These are phyloP conservation scores for Ichthyophthirius multifiliis DNA, from an alignment of 169 alveolate genomes.

Conservation along the genomic window DNA sequence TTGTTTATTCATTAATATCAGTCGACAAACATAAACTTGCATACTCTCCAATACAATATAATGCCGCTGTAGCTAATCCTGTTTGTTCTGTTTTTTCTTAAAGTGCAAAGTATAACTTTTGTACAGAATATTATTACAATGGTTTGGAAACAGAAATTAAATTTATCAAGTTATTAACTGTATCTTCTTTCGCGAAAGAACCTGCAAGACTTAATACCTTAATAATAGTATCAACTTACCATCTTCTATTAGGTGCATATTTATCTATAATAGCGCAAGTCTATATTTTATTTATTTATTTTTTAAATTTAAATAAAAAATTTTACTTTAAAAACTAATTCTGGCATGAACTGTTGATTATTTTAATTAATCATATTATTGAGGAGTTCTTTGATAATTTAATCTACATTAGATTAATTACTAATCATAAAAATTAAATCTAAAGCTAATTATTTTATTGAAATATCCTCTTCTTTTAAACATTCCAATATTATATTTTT, in stretches of 20 bases:
- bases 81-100: constrained; percentile 48
- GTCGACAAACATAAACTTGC: constrained; percentile 53
- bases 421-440: constrained; percentile 94
- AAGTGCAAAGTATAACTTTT: constrained; percentile 51
- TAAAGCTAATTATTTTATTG: constrained; percentile 95
- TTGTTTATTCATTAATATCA: constrained; percentile 49
- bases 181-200: constrained; percentile 51
- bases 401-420: constrained; percentile 88
- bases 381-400: constrained; percentile 90
- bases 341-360: constrained; percentile 21
- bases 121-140: constrained; percentile 51
- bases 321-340: neutral
- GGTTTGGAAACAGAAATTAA: constrained; percentile 53
- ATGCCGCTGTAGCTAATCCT: constrained; percentile 55
- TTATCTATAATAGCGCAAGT: constrained; percentile 76
- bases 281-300: constrained; percentile 9
- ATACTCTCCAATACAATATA: constrained; percentile 64
- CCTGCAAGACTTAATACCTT: constrained; percentile 75
- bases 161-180: constrained; percentile 49
- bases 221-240: constrained; percentile 80
- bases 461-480: constrained; percentile 94
- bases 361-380: constrained; percentile 89
- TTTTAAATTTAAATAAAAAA: too few relatives aligned
- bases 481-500: constrained; percentile 87
- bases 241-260: constrained; percentile 77